phyloP scores from a whole-genome alignment of 1,284 basidiomycete species.

The Inonotus hispidus region DNA sequence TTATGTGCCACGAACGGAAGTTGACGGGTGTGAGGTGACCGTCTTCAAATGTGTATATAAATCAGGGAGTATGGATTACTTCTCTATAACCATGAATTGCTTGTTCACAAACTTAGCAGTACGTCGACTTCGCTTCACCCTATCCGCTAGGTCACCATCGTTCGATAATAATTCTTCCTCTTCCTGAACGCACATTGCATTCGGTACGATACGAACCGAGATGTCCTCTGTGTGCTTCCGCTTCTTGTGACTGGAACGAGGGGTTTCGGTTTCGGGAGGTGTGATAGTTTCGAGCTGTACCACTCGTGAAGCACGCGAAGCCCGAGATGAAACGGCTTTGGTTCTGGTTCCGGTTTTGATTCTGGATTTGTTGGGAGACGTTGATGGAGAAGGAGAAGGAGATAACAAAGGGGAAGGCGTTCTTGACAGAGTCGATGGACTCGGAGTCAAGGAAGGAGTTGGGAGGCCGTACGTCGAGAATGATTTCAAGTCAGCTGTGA shows the following conservation, averaged over 20 bases:
- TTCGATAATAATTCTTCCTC: not conserved
- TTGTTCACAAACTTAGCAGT: not conserved
- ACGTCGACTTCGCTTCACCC: conserved; percentile 21
- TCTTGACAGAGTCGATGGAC: not conserved
- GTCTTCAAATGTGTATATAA: too few species aligned
- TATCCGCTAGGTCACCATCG: conserved; percentile 18
- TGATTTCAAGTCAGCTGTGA: conserved; percentile 48
- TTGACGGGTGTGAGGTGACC: too few species aligned
- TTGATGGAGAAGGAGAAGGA: not conserved
- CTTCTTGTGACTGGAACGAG: conserved; percentile 9
- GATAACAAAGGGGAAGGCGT: too few species aligned
- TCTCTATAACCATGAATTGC: not conserved
- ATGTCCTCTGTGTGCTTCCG: not conserved
- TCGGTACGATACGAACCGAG: too few species aligned
- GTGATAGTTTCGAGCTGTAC: not conserved
- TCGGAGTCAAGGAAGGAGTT: conserved; percentile 25
- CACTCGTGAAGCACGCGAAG: not conserved
- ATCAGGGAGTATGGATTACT: too few species aligned
- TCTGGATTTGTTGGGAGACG: conserved; percentile 20
- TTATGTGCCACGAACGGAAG: not conserved
- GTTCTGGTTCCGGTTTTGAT: too few species aligned
- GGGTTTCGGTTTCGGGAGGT: not conserved
- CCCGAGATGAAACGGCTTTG: not conserved
- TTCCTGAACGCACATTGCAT: not conserved
- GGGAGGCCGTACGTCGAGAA: conserved; percentile 42